These are phyloP conservation scores for Penicillium frequentans DNA, from an alignment of 2,329 filamentous ascomycete species.

Conservation along the genomic window DNA sequence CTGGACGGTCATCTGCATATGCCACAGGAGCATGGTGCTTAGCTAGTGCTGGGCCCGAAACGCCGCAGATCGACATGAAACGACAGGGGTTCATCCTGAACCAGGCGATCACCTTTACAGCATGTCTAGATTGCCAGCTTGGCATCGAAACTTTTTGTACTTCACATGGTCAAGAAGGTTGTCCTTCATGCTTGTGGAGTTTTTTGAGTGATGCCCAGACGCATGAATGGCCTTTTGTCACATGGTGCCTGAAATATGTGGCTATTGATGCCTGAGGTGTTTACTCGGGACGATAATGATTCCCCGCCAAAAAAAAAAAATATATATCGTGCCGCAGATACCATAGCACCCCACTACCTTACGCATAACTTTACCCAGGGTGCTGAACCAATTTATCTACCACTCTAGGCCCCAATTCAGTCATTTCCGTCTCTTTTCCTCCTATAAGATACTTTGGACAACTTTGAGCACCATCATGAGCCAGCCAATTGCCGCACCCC, in stretches of 20 bases:
- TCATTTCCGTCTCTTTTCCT: conserved; percentile 40
- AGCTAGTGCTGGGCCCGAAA: not conserved
- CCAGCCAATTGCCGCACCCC: conserved; percentile 44
- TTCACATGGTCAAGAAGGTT: not conserved
- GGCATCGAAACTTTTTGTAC: not conserved
- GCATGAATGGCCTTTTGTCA: not conserved
- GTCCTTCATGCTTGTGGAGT: too few relatives aligned
- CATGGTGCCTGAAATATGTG: not conserved
- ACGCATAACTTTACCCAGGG: not conserved
- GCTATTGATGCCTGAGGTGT: not conserved
- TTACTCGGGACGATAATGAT: not conserved
- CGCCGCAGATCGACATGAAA: not conserved
- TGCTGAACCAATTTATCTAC: not conserved
- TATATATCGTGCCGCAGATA: not conserved
- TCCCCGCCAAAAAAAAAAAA: conserved; percentile 18
- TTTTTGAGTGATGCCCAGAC: not conserved
- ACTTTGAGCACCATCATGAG: conserved; percentile 8
- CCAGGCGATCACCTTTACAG: not conserved
- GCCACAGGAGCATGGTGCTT: not conserved
- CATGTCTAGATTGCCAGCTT: not conserved
- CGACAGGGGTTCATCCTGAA: not conserved
- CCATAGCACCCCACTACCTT: not conserved
- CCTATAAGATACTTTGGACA: too few relatives aligned
- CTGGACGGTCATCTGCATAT: not conserved
- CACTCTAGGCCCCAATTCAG: not conserved